phyloP scores from a whole-genome alignment of 257 asterid genomes.

The Penstemon davidsonii region DNA sequence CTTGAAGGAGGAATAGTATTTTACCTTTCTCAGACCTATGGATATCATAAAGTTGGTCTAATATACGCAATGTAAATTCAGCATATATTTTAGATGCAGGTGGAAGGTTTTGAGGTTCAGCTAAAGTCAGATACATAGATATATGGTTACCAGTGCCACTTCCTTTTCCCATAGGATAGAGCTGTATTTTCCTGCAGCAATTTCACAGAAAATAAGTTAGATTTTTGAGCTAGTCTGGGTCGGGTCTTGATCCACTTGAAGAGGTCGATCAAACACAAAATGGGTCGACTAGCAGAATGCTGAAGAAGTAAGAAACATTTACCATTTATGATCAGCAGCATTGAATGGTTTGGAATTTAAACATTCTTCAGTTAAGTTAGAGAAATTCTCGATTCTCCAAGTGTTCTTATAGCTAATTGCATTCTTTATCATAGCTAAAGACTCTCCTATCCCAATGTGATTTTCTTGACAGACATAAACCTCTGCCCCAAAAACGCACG shows the following conservation, averaged over 20 bases:
- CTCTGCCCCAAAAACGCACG: conserved; percentile 65
- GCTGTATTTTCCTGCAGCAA: conserved; percentile 59
- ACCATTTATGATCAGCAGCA: conserved; percentile 57
- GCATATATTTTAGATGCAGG: conserved; percentile 45
- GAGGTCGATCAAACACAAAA: too few relatives aligned
- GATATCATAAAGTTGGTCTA: conserved; percentile 44
- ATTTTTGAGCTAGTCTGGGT: too few relatives aligned
- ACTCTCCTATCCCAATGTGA: conserved; percentile 45
- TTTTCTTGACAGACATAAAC: conserved; percentile 50
- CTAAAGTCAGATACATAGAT: conserved; percentile 59
- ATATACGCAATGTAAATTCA: conserved; percentile 52
- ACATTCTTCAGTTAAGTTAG: conserved; percentile 33
- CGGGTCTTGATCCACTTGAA: too few relatives aligned
- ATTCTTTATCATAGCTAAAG: conserved; percentile 56
- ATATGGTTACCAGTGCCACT: conserved; percentile 47
- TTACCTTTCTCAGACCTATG: conserved; percentile 53
- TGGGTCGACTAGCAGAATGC: not conserved
- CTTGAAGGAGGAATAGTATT: not conserved
- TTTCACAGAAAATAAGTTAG: not conserved
- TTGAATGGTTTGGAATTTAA: conserved; percentile 50
- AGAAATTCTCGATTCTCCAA: conserved; percentile 44
- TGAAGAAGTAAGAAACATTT: conserved; percentile 11
- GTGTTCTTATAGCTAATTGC: conserved; percentile 41
- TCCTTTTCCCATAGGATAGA: conserved; percentile 61
- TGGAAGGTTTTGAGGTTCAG: conserved; percentile 50